Evolutionary conservation across 345 rosid species (phyloP).

Genomic region (Nephelium lappaceum): DNA sequence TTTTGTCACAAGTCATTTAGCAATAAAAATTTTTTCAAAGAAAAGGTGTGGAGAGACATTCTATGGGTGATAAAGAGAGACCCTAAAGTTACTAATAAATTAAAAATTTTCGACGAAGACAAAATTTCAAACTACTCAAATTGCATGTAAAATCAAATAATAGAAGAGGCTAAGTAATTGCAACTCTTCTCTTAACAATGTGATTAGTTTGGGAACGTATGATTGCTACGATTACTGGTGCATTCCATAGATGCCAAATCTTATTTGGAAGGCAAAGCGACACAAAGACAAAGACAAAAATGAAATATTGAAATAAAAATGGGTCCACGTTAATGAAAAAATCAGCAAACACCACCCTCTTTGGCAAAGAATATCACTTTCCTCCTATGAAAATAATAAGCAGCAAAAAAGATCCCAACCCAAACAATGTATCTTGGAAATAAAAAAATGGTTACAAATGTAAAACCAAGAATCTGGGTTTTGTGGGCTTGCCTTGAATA

Average conservation of each 20-base stretch:
- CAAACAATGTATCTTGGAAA: not conserved
- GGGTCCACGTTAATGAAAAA: not conserved
- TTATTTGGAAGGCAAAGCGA: not conserved
- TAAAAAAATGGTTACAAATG: not conserved
- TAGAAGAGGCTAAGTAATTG: too few relatives aligned
- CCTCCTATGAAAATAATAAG: too few relatives aligned
- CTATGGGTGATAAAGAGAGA: too few relatives aligned
- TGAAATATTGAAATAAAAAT: not conserved
- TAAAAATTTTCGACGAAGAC: too few relatives aligned
- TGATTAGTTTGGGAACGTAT: not conserved
- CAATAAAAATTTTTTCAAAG: too few relatives aligned
- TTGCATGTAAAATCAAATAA: too few relatives aligned
- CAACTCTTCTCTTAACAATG: not conserved
- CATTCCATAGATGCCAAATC: not conserved
- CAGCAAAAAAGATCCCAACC: not conserved
- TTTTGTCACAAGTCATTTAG: too few relatives aligned
- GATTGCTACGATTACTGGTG: not conserved
- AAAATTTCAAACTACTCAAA: too few relatives aligned
- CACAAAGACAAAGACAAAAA: not conserved
- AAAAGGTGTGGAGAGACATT: too few relatives aligned
- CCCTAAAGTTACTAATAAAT: too few relatives aligned
- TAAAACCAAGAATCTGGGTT: conserved; percentile 43
- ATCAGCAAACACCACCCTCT: not conserved
- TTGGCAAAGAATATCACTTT: conserved; percentile 39
- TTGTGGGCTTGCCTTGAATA: conserved; percentile 52